These are phyloP conservation scores for Crassisporium funariophilum DNA, from an alignment of 768 basidiomycete genomes.

Conservation along the genomic window DNA sequence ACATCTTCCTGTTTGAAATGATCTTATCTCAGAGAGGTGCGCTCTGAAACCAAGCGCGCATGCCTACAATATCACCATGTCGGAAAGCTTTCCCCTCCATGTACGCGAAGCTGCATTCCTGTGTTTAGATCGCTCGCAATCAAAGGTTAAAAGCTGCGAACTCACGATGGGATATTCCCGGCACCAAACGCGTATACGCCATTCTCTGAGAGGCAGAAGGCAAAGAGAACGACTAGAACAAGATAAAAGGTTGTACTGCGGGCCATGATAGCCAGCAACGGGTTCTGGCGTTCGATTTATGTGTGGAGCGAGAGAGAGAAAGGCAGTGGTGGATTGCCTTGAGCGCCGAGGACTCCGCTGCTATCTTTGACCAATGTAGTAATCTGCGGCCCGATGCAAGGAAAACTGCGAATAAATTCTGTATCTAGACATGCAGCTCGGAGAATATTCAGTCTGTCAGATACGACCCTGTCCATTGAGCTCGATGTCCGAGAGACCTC, in stretches of 20 bases:
- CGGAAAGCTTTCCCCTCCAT: conserved; percentile 85
- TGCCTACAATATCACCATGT: conserved; percentile 84
- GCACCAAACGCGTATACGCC: conserved; percentile 78
- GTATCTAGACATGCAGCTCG: conserved; percentile 1
- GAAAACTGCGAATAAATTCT: no score
- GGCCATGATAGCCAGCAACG: conserved; percentile 32
- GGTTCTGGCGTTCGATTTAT: no score
- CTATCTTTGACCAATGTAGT: no score
- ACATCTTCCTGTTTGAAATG: conserved; percentile 59
- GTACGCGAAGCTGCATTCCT: conserved; percentile 70
- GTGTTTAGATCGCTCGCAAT: conserved; percentile 16
- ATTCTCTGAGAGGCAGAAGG: conserved; percentile 57
- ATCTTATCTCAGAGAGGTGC: conserved; percentile 15
- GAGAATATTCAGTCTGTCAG: no score
- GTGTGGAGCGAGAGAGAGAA: conserved; percentile 7
- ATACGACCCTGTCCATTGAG: no score
- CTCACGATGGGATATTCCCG: conserved; percentile 82
- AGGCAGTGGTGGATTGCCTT: conserved; percentile 9
- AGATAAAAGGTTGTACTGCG: conserved; percentile 41
- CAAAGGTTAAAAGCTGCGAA: conserved; percentile 15
- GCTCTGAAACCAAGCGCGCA: conserved; percentile 1
- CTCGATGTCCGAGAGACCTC: neutral
- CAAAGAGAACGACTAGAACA: conserved; percentile 50
- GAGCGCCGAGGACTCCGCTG: no score
- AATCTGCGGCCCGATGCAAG: no score